Base-by-base conservation (phyloP, 805 yeast genomes). In the Groenewaldozyma salmanticensis region DNA sequence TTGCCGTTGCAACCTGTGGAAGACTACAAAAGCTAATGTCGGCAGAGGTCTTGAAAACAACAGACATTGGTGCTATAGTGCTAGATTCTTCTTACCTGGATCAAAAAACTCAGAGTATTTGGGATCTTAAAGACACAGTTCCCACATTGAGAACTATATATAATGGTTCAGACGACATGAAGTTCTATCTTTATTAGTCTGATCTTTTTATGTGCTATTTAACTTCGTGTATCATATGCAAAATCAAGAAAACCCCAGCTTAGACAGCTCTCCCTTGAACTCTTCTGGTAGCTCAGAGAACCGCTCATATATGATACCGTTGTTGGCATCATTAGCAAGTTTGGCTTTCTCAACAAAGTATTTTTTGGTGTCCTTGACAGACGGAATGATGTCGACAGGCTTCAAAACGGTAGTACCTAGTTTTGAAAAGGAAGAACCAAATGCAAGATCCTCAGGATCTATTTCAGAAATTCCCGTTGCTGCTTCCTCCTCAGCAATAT, bases 371-470 rank as follows among this genome's bases (percentile, higher is more conserved):
- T 53, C 45, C 22, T 36, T 35, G 9, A 85, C 61, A 19, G 67
- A 66, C 1, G 77, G 72, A 22, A 77, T 57, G 1, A 96, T 95
- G 61, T 92, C 96, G 49, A 74, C 68, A 3, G 79, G 70, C 47
- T 70, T 75, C 13, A 62, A 61, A 27, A 74, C 68, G 37, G 87
- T 77, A 2, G 82, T 72, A 1, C 72, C 75, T 44, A 92, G 67
- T 54, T 74, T 78, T 39, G 94, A 83, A 60, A 75, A 92, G 39
- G 79, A 76, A 0, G 96, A 80, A 2, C 97, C 97, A 61, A 88
- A 92, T 2, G 92, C 68, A 38, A 80, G 71, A 46, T 87, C 95
- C 39, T 81, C 87, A 22, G 72, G 52, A 49, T 79, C 81, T 17
- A 71, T 53, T 38, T 41, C 48, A 13, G 38, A 21, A 13, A 40